A percentile compares a stretch with the other conserved stretches of the same genome.
Evolutionary conservation across 306 rosid genomes (phyloP).

Genomic region (Psophocarpus tetragonolobus): DNA sequence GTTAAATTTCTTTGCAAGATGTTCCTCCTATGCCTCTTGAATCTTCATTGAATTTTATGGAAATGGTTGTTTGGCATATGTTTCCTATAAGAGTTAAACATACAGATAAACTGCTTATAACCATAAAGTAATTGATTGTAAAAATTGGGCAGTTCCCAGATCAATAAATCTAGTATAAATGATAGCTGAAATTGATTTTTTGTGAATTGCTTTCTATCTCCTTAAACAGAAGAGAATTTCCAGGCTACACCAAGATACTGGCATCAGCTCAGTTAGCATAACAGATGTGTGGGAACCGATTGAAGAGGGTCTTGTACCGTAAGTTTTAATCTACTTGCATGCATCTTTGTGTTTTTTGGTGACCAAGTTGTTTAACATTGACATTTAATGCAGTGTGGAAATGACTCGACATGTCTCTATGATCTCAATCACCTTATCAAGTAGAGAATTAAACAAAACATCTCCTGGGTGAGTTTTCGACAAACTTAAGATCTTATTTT

Average conservation of each 20-base stretch:
- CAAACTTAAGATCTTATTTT: neutral
- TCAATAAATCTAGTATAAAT: neutral
- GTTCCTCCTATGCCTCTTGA: neutral
- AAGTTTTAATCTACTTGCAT: constrained; percentile 41
- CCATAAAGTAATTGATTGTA: neutral
- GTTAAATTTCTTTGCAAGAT: constrained; percentile 40
- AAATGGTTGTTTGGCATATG: neutral
- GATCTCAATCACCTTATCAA: constrained; percentile 85
- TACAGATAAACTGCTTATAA: neutral
- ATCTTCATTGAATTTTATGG: neutral
- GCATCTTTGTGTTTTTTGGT: constrained; percentile 3
- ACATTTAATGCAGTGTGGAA: constrained; percentile 79
- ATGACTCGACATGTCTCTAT: constrained; percentile 98
- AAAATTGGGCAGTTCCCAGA: neutral
- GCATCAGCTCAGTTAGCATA: constrained; percentile 92
- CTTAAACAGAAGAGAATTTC: constrained; percentile 74
- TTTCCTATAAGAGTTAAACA: neutral
- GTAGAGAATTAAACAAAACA: constrained; percentile 63
- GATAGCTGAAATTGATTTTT: neutral
- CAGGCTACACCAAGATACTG: constrained; percentile 76
- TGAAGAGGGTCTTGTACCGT: constrained; percentile 99
- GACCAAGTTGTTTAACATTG: constrained; percentile 20
- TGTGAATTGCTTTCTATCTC: constrained; percentile 17
- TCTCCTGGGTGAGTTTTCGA: constrained; percentile 81
- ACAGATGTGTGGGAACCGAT: constrained; percentile 98